These are phyloP conservation scores for Aspergillus phoenicis DNA, from an alignment of 2,329 filamentous ascomycete genomes.

Conservation along the genomic window DNA sequence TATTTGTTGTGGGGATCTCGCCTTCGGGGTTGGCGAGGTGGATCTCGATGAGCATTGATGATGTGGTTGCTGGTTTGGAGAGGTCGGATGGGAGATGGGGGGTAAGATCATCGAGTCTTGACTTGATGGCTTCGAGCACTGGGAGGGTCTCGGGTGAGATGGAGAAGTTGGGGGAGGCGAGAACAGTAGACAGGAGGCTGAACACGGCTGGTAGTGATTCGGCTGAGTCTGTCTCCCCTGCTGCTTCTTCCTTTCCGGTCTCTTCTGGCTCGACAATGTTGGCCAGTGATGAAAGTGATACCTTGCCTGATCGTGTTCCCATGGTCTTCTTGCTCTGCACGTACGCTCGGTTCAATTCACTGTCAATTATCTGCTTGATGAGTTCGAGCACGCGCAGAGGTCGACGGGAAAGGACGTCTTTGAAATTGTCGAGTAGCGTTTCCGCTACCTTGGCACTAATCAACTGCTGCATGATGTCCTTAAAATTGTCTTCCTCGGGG, in stretches of 20 bases:
- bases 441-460: conserved; percentile 46
- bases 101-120: conserved; percentile 39
- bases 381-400: conserved; percentile 45
- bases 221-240: conserved; percentile 28
- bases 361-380: conserved; percentile 45
- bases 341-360: conserved; percentile 32
- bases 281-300: conserved; percentile 40
- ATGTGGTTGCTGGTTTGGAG: conserved; percentile 42
- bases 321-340: conserved; percentile 11
- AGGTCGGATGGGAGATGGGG: conserved; percentile 36
- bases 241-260: conserved; percentile 16
- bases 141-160: conserved; percentile 33
- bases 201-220: conserved; percentile 46
- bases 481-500: conserved; percentile 26
- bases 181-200: conserved; percentile 46
- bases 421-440: conserved; percentile 45
- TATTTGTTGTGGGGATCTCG: conserved; percentile 16
- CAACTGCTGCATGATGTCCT: conserved; percentile 38
- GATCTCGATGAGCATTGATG: conserved; percentile 48
- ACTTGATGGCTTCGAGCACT: conserved; percentile 37
- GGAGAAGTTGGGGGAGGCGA: conserved; percentile 45
- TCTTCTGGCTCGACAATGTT: conserved; percentile 34
- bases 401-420: conserved; percentile 44
- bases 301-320: conserved; percentile 19
- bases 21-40: conserved; percentile 36